A percentile compares a stretch with the other conserved stretches of the same genome.
These are phyloP conservation scores for Centrapalus pauciflorus DNA, from an alignment of 129 eudicot species.

Conservation along the genomic window DNA sequence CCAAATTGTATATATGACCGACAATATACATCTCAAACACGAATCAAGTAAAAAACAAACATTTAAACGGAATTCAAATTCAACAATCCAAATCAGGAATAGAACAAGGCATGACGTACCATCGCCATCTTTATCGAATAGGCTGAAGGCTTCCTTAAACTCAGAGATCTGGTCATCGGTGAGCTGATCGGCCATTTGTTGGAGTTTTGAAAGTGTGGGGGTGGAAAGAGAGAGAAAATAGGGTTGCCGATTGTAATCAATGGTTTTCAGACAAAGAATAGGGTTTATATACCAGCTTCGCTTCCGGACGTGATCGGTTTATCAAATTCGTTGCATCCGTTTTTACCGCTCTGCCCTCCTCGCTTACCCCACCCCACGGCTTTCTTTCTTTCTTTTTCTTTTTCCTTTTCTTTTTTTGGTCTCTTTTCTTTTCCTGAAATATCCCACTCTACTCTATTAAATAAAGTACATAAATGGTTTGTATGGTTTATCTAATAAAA, in stretches of 20 bases:
- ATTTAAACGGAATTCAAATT: not conserved
- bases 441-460: not conserved
- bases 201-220: not conserved
- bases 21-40: not conserved
- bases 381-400: not conserved
- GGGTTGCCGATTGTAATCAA: constrained; percentile 11
- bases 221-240: not conserved
- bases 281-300: constrained; percentile 26
- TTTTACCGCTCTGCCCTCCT: constrained; percentile 45
- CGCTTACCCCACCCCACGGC: not conserved
- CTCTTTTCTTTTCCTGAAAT: not conserved
- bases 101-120: constrained; percentile 9
- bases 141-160: constrained; percentile 42
- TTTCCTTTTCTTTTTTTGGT: not conserved
- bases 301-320: constrained; percentile 39
- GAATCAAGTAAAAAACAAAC: not conserved
- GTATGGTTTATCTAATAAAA: too few species aligned
- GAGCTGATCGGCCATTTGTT: constrained; percentile 40
- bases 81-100: not conserved
- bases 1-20: not conserved
- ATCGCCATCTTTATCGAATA: constrained; percentile 41
- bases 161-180: constrained; percentile 43
- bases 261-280: constrained; percentile 20
- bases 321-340: constrained; percentile 30
- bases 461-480: too few species aligned